Evolutionary conservation across 768 basidiomycete genomes (phyloP), one percentile per base, ranked within the genome.

Genomic region (Leccinum fibrillosum): DNA sequence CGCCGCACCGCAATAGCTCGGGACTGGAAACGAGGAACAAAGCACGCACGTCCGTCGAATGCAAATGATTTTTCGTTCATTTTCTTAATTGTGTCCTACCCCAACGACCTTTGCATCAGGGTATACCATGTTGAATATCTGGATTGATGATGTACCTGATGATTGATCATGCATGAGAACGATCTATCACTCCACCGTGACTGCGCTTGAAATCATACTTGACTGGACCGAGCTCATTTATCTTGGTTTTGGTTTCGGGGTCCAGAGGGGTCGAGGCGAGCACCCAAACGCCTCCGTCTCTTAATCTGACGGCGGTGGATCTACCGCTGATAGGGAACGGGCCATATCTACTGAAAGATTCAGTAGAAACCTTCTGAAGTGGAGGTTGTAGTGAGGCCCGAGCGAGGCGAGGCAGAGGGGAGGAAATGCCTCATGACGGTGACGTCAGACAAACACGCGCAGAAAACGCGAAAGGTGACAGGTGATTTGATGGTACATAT

Each of bases 221-320:
- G 54, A 92, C 88, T 13, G 82, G 80, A 0, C 92, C 90, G 2
- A 94, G 74, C 23, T 79, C 76, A 49, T 83, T 77, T 8, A 92
- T 71, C 48, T 81, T 85, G 4, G 72, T 58, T 66, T 86, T 86
- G 3, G 90, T 92, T 25, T 84, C 83, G 3, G 75, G 74, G 37
- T 83, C 81, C 53, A 91, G 74, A 0, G 89, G 88, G 8, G 88
- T 88, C 1, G 90, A 92, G 0, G 90, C 92, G n/a, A 92, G 76
- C 12, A 94, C 78, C 84, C 90, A 94, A 26, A 94, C 85, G 13
- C 82, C 85, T 35, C 87, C 85, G 52, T 81, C 79, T 37, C 73
- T 72, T 25, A 94, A 26, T 26, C 26, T 26, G 26, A 26, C 77
- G 0, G 92, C 93, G 0, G 92, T 95, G 7, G 90, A 86, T 49